These are phyloP conservation scores for Phascolomyces articulosus DNA, from an alignment of 371 early-diverging fungal species.

Conservation along the genomic window DNA sequence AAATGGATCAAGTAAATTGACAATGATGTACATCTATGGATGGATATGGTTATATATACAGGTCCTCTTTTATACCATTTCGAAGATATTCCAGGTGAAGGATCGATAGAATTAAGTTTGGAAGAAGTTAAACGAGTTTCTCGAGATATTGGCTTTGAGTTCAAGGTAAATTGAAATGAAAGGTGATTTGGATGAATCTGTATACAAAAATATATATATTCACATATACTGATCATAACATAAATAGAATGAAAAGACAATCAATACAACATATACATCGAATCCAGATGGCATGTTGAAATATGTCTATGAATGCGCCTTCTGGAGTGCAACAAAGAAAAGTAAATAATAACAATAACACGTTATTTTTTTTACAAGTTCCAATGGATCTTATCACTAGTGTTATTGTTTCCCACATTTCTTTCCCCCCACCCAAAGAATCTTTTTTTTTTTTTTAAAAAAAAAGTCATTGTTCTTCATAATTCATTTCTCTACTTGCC, in stretches of 20 bases:
- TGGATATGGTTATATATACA: slow-evolving; percentile 9
- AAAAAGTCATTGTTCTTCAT: no score
- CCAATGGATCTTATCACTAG: no score
- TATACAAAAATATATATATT: neutral
- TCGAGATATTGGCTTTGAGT: slow-evolving; percentile 70
- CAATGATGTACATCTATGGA: neutral
- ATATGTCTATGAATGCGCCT: slow-evolving; percentile 76
- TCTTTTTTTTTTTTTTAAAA: no score
- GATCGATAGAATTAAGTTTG: slow-evolving; percentile 85
- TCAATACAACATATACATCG: slow-evolving; percentile 71
- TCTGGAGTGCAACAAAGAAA: slow-evolving; percentile 60
- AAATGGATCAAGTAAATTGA: neutral
- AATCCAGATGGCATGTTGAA: slow-evolving; percentile 84
- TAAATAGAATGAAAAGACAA: slow-evolving; percentile 55
- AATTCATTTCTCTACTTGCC: no score
- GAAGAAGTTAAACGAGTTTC: slow-evolving; percentile 79
- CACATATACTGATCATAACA: neutral
- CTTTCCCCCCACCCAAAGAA: no score
- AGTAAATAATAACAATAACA: neutral
- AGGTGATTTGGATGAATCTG: neutral
- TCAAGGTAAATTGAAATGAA: slow-evolving; percentile 55
- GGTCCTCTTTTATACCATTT: slow-evolving; percentile 95
- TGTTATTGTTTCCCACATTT: no score
- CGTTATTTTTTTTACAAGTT: no score
- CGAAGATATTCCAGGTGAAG: slow-evolving; percentile 79